These are phyloP conservation scores for Pestalotiopsis sp. DNA, from an alignment of 2,329 filamentous ascomycete genomes.

Conservation along the genomic window DNA sequence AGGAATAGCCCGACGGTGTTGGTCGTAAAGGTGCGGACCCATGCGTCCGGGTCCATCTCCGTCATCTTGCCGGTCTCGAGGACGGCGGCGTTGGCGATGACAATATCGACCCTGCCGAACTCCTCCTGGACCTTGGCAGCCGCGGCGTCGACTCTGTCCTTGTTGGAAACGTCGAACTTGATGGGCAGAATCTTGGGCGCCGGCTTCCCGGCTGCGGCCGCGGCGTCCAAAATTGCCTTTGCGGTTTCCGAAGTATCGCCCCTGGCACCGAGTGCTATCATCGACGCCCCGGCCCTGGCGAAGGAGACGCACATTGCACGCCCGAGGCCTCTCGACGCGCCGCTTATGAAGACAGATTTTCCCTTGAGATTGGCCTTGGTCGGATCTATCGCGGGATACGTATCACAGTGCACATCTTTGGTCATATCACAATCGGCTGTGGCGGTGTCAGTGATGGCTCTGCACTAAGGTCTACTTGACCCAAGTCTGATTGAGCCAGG, in stretches of 20 bases:
- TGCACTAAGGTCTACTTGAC: background rate
- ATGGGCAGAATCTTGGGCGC: constrained; percentile 32
- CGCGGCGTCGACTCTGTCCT: constrained; percentile 31
- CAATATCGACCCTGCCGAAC: constrained; percentile 13
- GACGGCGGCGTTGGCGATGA: constrained; percentile 5
- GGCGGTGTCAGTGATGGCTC: background rate
- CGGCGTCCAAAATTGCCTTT: constrained; percentile 27
- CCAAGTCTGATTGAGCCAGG: background rate
- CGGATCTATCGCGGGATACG: constrained; percentile 34
- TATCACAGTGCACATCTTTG: constrained; percentile 32
- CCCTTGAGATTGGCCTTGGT: constrained; percentile 30
- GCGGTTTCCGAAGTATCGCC: constrained; percentile 25
- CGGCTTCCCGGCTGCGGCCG: constrained; percentile 23
- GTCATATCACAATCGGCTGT: constrained; percentile 25
- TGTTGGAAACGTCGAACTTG: constrained; percentile 36
- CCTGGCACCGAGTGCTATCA: constrained; percentile 35
- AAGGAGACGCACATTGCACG: constrained; percentile 32
- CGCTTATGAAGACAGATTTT: constrained; percentile 37
- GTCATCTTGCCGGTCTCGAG: constrained; percentile 25
- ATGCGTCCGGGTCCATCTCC: constrained; percentile 32
- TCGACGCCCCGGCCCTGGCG: constrained; percentile 38
- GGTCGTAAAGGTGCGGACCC: constrained; percentile 45
- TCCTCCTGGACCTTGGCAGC: background rate
- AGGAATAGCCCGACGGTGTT: constrained; percentile 53
- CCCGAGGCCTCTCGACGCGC: constrained; percentile 37